These are phyloP conservation scores for Candida neerlandica DNA, from an alignment of 1,139 yeast genomes.

Conservation along the genomic window DNA sequence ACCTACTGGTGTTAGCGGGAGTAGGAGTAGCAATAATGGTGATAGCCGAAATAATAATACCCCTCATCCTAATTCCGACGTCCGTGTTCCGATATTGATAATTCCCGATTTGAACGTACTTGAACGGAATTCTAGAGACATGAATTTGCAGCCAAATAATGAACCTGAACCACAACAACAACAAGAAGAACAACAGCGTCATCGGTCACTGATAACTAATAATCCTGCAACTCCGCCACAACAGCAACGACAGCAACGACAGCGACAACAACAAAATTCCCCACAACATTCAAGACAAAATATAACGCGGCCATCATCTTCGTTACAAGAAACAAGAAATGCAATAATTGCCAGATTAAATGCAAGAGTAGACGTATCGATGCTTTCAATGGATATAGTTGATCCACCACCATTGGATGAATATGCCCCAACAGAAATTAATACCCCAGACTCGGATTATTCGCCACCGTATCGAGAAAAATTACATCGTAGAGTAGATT, in stretches of 20 bases:
- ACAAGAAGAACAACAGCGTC: background rate
- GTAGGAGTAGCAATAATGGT: background rate
- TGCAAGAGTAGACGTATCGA: constrained; percentile 11
- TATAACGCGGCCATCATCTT: background rate
- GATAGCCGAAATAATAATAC: background rate
- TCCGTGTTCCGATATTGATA: background rate
- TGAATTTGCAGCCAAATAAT: background rate
- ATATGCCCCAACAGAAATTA: constrained; percentile 13
- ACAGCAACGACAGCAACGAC: constrained; percentile 1
- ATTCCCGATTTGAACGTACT: background rate
- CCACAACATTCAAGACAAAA: background rate
- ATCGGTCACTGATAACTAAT: background rate
- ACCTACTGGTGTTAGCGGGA: background rate
- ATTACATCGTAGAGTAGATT: constrained; percentile 38
- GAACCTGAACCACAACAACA: background rate
- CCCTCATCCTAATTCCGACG: background rate
- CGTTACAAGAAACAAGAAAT: constrained; percentile 12
- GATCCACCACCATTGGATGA: constrained; percentile 26
- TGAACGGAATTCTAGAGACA: background rate
- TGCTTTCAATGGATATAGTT: constrained; percentile 4
- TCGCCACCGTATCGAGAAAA: constrained; percentile 43
- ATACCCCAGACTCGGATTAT: constrained; percentile 19
- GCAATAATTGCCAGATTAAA: constrained; percentile 15
- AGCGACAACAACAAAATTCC: background rate
- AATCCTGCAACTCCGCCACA: background rate